A percentile compares a stretch with the other conserved stretches of the same genome.
phyloP scores from a whole-genome alignment of 352 stramenopile species.

The Pythium phragmiticola region DNA sequence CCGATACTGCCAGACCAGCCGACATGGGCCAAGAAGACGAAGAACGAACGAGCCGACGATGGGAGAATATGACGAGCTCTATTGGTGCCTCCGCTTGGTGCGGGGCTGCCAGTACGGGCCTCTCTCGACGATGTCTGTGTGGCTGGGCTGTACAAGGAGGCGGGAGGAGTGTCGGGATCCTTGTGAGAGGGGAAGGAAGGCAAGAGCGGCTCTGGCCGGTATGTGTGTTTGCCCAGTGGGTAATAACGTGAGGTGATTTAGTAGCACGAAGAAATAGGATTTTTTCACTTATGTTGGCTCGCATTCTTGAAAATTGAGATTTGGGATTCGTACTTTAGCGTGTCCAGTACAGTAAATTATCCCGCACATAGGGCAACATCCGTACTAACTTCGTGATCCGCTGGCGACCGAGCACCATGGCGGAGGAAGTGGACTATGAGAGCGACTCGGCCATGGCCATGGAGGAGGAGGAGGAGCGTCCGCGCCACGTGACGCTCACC shows the following conservation, averaged over 20 bases:
- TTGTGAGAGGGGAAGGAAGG: too few relatives aligned
- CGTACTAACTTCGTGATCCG: neutral
- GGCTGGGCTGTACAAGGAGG: too few relatives aligned
- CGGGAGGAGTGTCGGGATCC: too few relatives aligned
- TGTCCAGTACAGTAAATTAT: neutral
- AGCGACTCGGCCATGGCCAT: constrained; percentile 84
- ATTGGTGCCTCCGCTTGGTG: too few relatives aligned
- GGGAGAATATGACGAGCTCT: too few relatives aligned
- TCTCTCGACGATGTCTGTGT: too few relatives aligned
- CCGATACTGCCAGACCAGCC: neutral
- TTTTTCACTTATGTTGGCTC: neutral
- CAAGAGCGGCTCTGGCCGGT: too few relatives aligned
- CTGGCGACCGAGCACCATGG: constrained; percentile 37
- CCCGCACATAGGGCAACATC: neutral
- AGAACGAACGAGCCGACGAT: too few relatives aligned
- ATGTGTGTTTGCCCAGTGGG: too few relatives aligned
- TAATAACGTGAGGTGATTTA: neutral
- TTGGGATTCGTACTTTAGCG: constrained; percentile 4
- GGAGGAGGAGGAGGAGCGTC: constrained; percentile 66
- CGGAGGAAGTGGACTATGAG: constrained; percentile 87
- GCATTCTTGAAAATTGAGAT: constrained; percentile 10
- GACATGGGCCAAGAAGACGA: too few relatives aligned
- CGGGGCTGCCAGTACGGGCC: too few relatives aligned
- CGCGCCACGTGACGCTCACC: constrained; percentile 27
- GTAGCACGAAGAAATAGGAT: neutral